These are phyloP conservation scores for Eimeria mitis DNA, from an alignment of 169 alveolate genomes.

Conservation along the genomic window DNA sequence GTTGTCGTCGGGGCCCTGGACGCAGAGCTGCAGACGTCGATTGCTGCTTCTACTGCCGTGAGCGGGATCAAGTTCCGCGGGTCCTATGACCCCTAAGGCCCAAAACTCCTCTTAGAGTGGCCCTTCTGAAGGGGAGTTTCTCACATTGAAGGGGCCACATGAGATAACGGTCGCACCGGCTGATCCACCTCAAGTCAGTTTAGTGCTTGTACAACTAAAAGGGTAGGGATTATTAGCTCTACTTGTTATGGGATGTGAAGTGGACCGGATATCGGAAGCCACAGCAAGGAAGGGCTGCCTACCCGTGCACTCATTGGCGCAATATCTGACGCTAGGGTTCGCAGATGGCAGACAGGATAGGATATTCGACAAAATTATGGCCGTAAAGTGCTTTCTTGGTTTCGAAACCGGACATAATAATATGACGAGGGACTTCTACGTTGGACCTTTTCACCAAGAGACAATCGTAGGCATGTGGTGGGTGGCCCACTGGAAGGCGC, in stretches of 20 bases:
- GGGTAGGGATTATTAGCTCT: background rate
- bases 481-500: background rate
- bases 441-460: background rate
- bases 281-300: background rate
- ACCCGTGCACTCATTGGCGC: background rate
- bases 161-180: background rate
- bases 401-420: background rate
- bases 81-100: no score
- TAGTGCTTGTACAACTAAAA: background rate
- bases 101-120: no score
- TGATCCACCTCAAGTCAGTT: background rate
- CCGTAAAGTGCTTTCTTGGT: background rate
- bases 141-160: background rate
- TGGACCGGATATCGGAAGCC: background rate
- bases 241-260: background rate
- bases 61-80: no score
- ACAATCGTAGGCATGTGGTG: background rate
- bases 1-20: no score
- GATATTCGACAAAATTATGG: background rate
- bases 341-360: background rate
- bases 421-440: background rate
- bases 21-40: no score
- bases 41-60: no score
- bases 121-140: no score
- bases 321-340: background rate